Evolutionary conservation across 169 alveolate species (phyloP).

Genomic region (Plasmodium adleri): DNA sequence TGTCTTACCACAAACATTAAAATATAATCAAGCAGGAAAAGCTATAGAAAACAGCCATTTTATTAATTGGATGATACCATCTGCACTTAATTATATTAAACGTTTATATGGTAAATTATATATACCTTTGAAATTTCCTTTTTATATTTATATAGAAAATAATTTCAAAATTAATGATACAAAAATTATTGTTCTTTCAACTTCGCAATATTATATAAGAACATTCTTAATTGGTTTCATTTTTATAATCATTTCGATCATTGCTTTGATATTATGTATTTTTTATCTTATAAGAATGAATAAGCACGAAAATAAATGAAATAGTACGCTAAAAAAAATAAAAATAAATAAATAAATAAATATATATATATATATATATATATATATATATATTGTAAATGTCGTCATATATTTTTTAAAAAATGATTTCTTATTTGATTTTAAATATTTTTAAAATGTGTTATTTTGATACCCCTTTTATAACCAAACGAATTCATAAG

Average conservation of each 20-base stretch:
- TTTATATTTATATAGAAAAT: conserved; percentile 78
- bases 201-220: conserved; percentile 14
- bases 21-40: conserved; percentile 80
- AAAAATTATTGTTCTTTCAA: conserved; percentile 38
- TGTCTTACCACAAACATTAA: conserved; percentile 65
- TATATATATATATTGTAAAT: neutral
- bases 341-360: neutral
- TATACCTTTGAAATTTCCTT: conserved; percentile 83
- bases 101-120: conserved; percentile 85
- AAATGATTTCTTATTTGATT: too few relatives aligned
- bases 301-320: conserved; percentile 27
- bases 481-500: too few relatives aligned
- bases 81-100: conserved; percentile 85
- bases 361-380: neutral
- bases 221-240: conserved; percentile 24
- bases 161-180: conserved; percentile 49
- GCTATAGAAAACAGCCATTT: conserved; percentile 89
- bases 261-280: conserved; percentile 34
- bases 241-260: conserved; percentile 36
- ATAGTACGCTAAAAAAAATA: too few relatives aligned
- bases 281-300: conserved; percentile 43
- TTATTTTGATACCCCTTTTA: too few relatives aligned
- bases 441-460: too few relatives aligned
- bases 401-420: too few relatives aligned
- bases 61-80: conserved; percentile 88